Conservation (phyloP, 192 early-diverging fungal genomes). For the Podila epicladia region DNA sequence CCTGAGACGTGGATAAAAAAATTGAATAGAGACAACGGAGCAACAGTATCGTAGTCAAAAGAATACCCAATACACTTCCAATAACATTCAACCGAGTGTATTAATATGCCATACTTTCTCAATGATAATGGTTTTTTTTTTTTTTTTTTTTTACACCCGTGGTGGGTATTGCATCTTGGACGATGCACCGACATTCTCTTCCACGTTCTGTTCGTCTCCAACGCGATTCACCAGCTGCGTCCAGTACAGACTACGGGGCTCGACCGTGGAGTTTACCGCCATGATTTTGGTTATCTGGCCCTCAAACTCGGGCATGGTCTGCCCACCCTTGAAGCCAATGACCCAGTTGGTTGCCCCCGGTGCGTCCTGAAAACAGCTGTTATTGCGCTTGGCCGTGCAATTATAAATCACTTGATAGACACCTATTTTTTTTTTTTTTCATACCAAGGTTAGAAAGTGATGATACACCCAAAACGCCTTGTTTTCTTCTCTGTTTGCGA, state of each 20-base stretch:
- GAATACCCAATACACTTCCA: not conserved
- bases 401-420: constrained; percentile 24
- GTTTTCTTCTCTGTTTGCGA: too few species aligned
- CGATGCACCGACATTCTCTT: not conserved
- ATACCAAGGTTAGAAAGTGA: not conserved
- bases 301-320: constrained; percentile 10
- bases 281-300: constrained; percentile 1
- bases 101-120: too few species aligned
- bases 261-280: constrained; percentile 8
- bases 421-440: not conserved
- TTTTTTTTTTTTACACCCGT: not conserved
- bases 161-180: constrained; percentile 8
- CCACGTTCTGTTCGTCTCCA: constrained; percentile 8
- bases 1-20: constrained; percentile 1
- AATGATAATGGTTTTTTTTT: not conserved
- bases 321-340: constrained; percentile 21
- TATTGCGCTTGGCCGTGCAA: constrained; percentile 7
- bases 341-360: constrained; percentile 22
- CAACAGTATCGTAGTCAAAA: not conserved
- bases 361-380: constrained; percentile 23
- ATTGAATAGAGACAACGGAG: not conserved
- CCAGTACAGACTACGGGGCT: constrained; percentile 27
- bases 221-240: constrained; percentile 6
- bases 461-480: not conserved
- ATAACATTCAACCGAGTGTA: too few species aligned